Base-by-base conservation (phyloP, 495 filamentous ascomycete species). In the Tetracladium setigerum region DNA sequence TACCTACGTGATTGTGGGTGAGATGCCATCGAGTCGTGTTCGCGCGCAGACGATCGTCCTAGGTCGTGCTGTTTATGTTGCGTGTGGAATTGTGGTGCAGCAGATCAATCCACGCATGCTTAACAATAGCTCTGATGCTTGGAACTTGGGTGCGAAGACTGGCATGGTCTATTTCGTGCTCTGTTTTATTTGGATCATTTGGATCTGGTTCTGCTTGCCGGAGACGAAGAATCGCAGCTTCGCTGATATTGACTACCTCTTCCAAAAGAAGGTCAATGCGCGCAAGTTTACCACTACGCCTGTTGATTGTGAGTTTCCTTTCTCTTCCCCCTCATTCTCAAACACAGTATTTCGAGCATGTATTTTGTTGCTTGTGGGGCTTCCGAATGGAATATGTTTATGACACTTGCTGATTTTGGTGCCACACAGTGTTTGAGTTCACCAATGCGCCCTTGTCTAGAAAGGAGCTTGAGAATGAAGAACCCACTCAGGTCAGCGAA, bases 1-100 rank as follows among this genome's bases (percentile, higher is more conserved):
- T 16, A 79, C 78, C 54, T 89, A 86, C 59, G 83, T 80, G 0
- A 70, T 89, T n/a, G 83, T 88, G n/a, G 75, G 79, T 6, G 85
- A 88, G 58, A 64, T 87, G 6, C 81, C 83, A 12, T 82, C 84
- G 2, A 73, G 79, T 32, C 74, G 85, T 1, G 69, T 89, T 7
- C 82, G 84, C 39, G 79, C 82, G 58, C 86, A 88, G 68, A 86
- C 85, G 0, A 77, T 83, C 33, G 78, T 81, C 6, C 70, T 84
- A 0, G 79, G 78, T 5, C 76, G 84, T 33, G 77, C 79, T 45
- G 65, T 82, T 27, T 87, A 86, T 66, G 85, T 83, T 57, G 68
- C 86, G 30, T 76, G 77, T 27, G 74, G 68, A 43, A 84, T 86
- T 87, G 50, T 77, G 71, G 51, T 76, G 74, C 43, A 78, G 85